Conservation (phyloP, 2,329 filamentous ascomycete species). For the Myriosclerotinia duriaeana region DNA sequence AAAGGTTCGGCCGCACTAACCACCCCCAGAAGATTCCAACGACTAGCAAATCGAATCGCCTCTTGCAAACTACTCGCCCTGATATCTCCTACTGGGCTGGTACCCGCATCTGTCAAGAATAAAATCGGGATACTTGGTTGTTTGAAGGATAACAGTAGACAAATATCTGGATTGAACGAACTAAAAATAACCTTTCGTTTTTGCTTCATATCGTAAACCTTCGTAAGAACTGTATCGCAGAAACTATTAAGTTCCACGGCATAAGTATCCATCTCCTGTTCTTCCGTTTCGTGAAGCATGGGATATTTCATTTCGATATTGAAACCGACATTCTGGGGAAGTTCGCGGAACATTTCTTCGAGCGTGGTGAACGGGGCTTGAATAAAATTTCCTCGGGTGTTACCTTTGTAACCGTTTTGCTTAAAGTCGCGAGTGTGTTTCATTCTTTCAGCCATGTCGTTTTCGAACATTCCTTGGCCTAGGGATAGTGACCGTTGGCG, state of each 20-base stretch:
- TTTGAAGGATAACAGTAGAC: conserved; percentile 90
- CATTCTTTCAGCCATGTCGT: conserved; percentile 72
- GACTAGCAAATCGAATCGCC: conserved; percentile 87
- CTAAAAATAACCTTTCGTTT: conserved; percentile 94
- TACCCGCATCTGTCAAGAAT: conserved; percentile 88
- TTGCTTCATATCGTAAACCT: conserved; percentile 82
- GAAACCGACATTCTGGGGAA: conserved; percentile 84
- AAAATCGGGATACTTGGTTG: conserved; percentile 95
- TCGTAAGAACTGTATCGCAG: conserved; percentile 85
- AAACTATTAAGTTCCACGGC: conserved; percentile 95
- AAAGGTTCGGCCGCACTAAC: conserved; percentile 87
- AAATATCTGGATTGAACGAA: conserved; percentile 96
- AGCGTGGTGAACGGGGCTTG: conserved; percentile 94
- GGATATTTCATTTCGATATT: conserved; percentile 99
- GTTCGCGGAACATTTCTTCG: conserved; percentile 84
- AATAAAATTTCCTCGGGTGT: conserved; percentile 90
- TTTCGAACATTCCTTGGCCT: conserved; percentile 33
- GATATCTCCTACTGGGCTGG: conserved; percentile 79
- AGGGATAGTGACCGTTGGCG: conserved; percentile 42
- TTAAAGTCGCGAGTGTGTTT: conserved; percentile 97
- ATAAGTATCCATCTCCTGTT: conserved; percentile 95
- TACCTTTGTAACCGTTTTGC: conserved; percentile 91
- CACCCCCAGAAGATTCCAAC: conserved; percentile 92
- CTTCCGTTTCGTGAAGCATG: conserved; percentile 93
- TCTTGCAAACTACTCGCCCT: conserved; percentile 90